Evolutionary conservation across 352 stramenopile species (phyloP).

Genomic region (Thraustotheca clavata): DNA sequence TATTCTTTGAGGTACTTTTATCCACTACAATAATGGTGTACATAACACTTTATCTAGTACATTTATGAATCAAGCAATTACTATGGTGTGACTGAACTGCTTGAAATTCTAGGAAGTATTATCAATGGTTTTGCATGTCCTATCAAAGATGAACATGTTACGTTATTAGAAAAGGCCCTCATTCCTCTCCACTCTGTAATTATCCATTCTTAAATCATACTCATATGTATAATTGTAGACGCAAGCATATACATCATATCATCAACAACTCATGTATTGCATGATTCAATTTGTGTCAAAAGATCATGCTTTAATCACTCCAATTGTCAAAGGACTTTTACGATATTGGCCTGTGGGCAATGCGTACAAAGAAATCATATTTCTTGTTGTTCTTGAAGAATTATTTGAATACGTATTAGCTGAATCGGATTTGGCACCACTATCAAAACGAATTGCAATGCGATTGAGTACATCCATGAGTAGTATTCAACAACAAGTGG

Average conservation of each 20-base stretch:
- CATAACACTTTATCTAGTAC: slow-evolving; percentile 33
- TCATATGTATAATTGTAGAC: slow-evolving; percentile 25
- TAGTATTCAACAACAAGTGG: slow-evolving; percentile 78
- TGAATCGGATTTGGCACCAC: slow-evolving; percentile 63
- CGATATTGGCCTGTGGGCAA: slow-evolving; percentile 83
- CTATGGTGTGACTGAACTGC: slow-evolving; percentile 78
- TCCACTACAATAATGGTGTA: too few relatives aligned
- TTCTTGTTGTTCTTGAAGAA: slow-evolving; percentile 85
- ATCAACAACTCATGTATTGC: slow-evolving; percentile 83
- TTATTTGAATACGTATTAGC: slow-evolving; percentile 80
- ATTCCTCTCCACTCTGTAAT: slow-evolving; percentile 67
- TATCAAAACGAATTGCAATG: slow-evolving; percentile 45
- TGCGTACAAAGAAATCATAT: slow-evolving; percentile 84
- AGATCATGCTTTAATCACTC: slow-evolving; percentile 76
- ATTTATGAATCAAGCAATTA: slow-evolving; percentile 88
- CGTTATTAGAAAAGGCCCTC: slow-evolving; percentile 69
- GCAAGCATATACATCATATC: slow-evolving; percentile 79
- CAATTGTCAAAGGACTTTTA: slow-evolving; percentile 66
- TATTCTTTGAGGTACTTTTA: slow-evolving; percentile 55
- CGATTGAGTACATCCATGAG: slow-evolving; percentile 69
- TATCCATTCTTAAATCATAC: not conserved
- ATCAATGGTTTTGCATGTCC: slow-evolving; percentile 85
- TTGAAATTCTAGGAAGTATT: slow-evolving; percentile 84
- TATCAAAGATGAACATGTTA: slow-evolving; percentile 86
- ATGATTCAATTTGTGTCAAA: slow-evolving; percentile 88